Evolutionary conservation across 306 rosid species (phyloP).

Genomic region (Benincasa hispida): DNA sequence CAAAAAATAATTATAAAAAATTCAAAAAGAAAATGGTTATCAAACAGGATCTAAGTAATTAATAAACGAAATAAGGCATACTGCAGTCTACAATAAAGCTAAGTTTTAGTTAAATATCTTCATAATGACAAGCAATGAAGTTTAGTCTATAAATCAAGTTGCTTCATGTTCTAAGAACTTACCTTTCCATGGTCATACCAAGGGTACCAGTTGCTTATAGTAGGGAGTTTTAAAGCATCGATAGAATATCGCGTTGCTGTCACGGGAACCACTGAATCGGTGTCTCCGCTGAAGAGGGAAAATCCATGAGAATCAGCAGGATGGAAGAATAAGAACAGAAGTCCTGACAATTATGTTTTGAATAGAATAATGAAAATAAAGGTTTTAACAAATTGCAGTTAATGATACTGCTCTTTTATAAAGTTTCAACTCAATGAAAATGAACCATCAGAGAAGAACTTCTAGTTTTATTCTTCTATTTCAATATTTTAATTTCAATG

Average conservation of each 20-base stretch:
- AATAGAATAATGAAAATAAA: not conserved
- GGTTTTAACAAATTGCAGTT: not conserved
- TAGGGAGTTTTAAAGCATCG: conserved; percentile 72
- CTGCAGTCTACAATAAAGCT: not conserved
- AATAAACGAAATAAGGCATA: not conserved
- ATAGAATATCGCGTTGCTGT: conserved; percentile 87
- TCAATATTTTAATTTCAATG: not conserved
- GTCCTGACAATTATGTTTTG: not conserved
- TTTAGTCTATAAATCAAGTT: not conserved
- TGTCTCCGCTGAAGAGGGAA: conserved; percentile 59
- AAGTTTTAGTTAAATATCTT: not conserved
- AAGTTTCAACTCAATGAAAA: not conserved
- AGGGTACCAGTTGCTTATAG: conserved; percentile 69
- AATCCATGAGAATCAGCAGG: conserved; percentile 5
- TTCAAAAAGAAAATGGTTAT: too few species aligned
- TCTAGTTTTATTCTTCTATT: too few species aligned
- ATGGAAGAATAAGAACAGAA: not conserved
- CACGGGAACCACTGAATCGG: conserved; percentile 80
- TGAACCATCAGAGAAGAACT: not conserved
- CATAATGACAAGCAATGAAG: not conserved
- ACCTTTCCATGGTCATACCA: conserved; percentile 88
- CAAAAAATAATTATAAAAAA: too few species aligned
- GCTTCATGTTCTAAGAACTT: conserved; percentile 17
- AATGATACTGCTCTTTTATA: not conserved
- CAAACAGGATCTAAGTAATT: not conserved